Evolutionary conservation across 164 flowering plant genomes (phyloP), one percentile per base, ranked within the genome.

Genomic region (Sextonia rubra): DNA sequence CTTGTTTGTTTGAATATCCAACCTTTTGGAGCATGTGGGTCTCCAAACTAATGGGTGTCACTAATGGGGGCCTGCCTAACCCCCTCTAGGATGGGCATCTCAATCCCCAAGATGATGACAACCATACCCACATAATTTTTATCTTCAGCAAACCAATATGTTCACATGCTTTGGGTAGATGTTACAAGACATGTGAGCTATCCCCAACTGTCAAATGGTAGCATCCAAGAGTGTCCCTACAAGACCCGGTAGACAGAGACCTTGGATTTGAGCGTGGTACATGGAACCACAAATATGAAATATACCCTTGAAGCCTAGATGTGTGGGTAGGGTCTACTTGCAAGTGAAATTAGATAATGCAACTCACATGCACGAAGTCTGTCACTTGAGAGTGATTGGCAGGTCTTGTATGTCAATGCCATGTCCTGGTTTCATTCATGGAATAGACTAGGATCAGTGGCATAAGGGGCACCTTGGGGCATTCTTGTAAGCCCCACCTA

Each of bases 71-170:
- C 69, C 26, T 9, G 44, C 24, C 49, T 37, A 44, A 66, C 24
- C 23, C 27, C 69, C 68, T 64, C 11, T 37, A 66, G 69, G 14
- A 66, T 66, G 55, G 69, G 69, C 69, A 66, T 66, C 52, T 66
- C 69, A 66, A 44, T 66, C 69, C 23, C 69, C 24, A 44, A 32
- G 67, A 71, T 60, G 55, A 61, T 60, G 73, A 60, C 73, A 71
- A 47, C 66, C 32, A 60, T 11, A 47, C 44, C 37, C 24, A 37
- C 23, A 60, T 60, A 61, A 61, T 27, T 11, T 29, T 71, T 23
- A 8, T 47, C 64, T 47, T 58, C 49, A 44, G 4, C 48, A 24
- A 12, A 17, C 44, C 60, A 25, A 14, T 61, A 12, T 17, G 56
- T 32, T 47, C 69, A 72, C 74, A 72, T 72, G 68, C 60, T 23